phyloP scores from a whole-genome alignment of 1,139 yeast species.

The Yamadazyma conglobata region DNA sequence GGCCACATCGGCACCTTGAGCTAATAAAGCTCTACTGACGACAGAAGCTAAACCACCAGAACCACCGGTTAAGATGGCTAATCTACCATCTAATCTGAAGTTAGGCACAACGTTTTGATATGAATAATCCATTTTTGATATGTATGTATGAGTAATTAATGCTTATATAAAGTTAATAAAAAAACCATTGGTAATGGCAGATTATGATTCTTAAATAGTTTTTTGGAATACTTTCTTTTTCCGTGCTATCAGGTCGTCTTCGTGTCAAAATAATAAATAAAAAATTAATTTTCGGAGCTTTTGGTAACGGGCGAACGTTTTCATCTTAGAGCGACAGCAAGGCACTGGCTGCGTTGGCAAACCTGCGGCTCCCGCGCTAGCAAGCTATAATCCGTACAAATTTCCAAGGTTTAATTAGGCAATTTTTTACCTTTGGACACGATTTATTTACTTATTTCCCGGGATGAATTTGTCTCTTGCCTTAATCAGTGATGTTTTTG shows the following conservation, averaged over 20 bases:
- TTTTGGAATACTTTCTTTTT: slow-evolving; percentile 1
- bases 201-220: not conserved
- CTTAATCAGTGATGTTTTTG: no score
- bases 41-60: slow-evolving; percentile 77
- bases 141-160: no score
- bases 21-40: slow-evolving; percentile 63
- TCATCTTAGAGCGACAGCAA: no score
- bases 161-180: not conserved
- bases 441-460: no score
- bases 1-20: slow-evolving; percentile 75
- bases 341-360: no score
- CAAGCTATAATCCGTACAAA: no score
- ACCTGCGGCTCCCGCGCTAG: no score
- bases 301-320: no score
- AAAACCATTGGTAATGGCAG: not conserved
- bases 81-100: slow-evolving; percentile 67
- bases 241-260: no score
- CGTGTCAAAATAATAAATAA: slow-evolving; percentile 1
- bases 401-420: no score
- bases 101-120: slow-evolving; percentile 47
- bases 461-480: no score
- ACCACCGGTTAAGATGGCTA: slow-evolving; percentile 78
- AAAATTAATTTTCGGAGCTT: slow-evolving; percentile 2
- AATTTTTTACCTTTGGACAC: no score
- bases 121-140: slow-evolving; percentile 26